Evolutionary conservation across 2,329 filamentous ascomycete genomes (phyloP), one percentile per base, ranked within the genome.

Genomic region (Claviceps maximensis): DNA sequence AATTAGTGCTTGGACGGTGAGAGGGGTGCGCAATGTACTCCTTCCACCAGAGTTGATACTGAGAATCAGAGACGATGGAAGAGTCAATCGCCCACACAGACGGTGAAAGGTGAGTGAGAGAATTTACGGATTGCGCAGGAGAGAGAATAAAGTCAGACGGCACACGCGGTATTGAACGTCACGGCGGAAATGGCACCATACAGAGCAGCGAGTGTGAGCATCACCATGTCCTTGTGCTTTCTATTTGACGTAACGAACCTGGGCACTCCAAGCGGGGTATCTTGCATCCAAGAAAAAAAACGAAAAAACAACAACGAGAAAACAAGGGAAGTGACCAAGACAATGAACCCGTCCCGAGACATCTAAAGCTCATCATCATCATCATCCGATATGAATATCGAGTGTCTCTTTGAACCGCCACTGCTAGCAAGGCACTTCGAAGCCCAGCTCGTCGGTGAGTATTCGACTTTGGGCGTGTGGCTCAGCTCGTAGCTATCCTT

Each of bases 371-470:
- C 54, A 47, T 70, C 46, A 36, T 70, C 68, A 15, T 69, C 67
- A 13, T 69, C 67, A 27, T 70, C 65, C 29, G 63, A 63, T 6
- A 71, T 61, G 36, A 71, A 71, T 25, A 71, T 67, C 5, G 67
- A 65, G 6, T 56, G 59, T 55, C 60, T 60, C 53, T 64, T 63
- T 21, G 58, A 62, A 31, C 55, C 47, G n/a, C 49, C 54, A 8
- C 44, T 31, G 12, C 60, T 59, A 4, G 59, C 59, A 48, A 56
- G 42, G 13, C n/a, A 15, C 49, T 59, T 60, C 44, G 8, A n/a
- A 15, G 29, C 17, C 21, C 21, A n/a, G 15, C 25, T n/a, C 6
- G 33, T 23, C 4, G 33, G 19, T 15, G 27, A 21, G 23, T 33
- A 10, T 8, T 53, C 53, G n/a, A 49, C 42, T 15, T 52, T 46